Conservation (phyloP, 2,329 filamentous ascomycete species). For the Fusarium duplospermum region DNA sequence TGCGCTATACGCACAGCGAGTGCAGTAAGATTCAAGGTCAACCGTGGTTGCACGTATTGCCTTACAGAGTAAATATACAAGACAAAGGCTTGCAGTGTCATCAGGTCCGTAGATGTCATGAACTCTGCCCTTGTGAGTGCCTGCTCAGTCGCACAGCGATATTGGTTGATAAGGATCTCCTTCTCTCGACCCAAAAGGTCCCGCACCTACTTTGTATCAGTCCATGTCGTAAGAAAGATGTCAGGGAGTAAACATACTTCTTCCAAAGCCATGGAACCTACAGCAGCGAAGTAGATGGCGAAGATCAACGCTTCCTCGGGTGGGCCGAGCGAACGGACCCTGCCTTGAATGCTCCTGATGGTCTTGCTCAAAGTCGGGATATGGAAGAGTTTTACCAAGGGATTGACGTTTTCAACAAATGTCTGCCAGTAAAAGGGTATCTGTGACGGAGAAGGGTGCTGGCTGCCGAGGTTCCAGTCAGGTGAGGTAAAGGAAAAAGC, state of each 20-base stretch:
- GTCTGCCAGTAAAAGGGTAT: conserved; percentile 29
- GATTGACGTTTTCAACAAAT: conserved; percentile 27
- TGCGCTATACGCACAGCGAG: conserved; percentile 17
- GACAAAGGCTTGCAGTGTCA: conserved; percentile 16
- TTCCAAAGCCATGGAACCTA: conserved; percentile 16
- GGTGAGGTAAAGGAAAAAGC: conserved; percentile 1
- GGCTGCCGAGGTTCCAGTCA: not conserved
- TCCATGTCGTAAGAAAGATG: not conserved
- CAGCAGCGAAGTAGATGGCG: conserved; percentile 23
- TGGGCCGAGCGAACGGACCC: not conserved
- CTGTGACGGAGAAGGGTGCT: conserved; percentile 20
- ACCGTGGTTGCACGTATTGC: conserved; percentile 6
- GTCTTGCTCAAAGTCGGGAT: conserved; percentile 12
- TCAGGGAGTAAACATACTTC: conserved; percentile 4
- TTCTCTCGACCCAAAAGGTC: conserved; percentile 18
- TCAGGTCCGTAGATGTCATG: conserved; percentile 12
- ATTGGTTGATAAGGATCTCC: conserved; percentile 8
- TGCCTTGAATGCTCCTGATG: conserved; percentile 17
- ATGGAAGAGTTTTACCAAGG: conserved; percentile 24
- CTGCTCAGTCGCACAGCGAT: conserved; percentile 10
- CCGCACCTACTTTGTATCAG: conserved; percentile 1
- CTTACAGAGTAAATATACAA: conserved; percentile 7
- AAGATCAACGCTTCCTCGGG: conserved; percentile 25
- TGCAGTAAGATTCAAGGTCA: conserved; percentile 16
- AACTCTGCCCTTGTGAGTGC: conserved; percentile 18